phyloP scores from a whole-genome alignment of 805 yeast species.

The Saccharomycopsis sp. region DNA sequence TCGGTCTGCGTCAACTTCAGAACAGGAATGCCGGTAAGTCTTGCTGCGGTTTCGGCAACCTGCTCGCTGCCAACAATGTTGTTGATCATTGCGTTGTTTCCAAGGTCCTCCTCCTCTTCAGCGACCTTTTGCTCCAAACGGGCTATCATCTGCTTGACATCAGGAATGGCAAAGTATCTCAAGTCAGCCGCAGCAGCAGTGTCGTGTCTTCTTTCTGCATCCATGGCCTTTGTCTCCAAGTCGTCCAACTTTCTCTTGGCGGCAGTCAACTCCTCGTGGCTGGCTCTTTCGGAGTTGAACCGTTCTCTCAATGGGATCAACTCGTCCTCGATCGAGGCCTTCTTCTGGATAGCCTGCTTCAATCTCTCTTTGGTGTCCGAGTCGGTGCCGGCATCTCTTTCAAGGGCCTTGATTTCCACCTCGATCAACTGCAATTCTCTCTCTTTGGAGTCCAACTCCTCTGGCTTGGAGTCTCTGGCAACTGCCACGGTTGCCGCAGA shows the following conservation, averaged over 20 bases:
- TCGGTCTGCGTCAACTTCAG: slow-evolving; percentile 92
- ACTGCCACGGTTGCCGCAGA: slow-evolving; percentile 97
- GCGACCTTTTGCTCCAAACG: slow-evolving; percentile 77
- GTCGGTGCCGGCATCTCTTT: slow-evolving; percentile 87
- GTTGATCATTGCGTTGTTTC: slow-evolving; percentile 60
- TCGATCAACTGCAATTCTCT: slow-evolving; percentile 86
- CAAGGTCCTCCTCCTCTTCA: slow-evolving; percentile 53
- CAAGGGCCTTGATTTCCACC: slow-evolving; percentile 94
- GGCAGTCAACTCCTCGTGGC: slow-evolving; percentile 83
- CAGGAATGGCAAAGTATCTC: slow-evolving; percentile 96
- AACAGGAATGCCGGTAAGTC: slow-evolving; percentile 95
- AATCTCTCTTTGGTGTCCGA: slow-evolving; percentile 81
- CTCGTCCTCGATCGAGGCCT: slow-evolving; percentile 79
- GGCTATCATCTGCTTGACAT: slow-evolving; percentile 66
- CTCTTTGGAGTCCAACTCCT: slow-evolving; percentile 88
- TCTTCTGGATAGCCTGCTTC: slow-evolving; percentile 66
- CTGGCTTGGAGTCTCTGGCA: slow-evolving; percentile 96
- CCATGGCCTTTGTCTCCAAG: slow-evolving; percentile 83
- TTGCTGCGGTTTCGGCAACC: slow-evolving; percentile 94
- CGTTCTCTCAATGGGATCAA: slow-evolving; percentile 79
- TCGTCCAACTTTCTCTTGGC: slow-evolving; percentile 91
- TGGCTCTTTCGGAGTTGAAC: slow-evolving; percentile 78
- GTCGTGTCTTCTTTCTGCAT: slow-evolving; percentile 96
- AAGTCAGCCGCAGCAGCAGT: slow-evolving; percentile 92
- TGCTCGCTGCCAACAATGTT: slow-evolving; percentile 90